Conservation (phyloP, 768 basidiomycete species). For the Trametes villosa region DNA sequence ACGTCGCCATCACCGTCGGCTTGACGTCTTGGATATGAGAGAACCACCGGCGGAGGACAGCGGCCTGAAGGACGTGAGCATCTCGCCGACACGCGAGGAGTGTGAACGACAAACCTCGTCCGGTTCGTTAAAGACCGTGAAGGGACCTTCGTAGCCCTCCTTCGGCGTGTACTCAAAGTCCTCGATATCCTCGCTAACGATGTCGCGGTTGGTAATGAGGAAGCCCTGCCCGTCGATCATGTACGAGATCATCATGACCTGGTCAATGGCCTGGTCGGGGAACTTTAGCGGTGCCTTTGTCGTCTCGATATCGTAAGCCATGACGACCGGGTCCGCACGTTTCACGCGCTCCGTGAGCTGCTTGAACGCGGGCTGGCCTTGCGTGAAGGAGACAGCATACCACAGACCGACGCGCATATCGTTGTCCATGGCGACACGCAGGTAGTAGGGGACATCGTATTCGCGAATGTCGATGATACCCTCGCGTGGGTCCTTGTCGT, state of each 20-base stretch:
- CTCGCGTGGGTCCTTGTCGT: constrained; percentile 85
- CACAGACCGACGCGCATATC: constrained; percentile 97
- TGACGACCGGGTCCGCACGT: constrained; percentile 97
- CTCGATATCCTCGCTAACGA: constrained; percentile 96
- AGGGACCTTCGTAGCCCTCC: constrained; percentile 96
- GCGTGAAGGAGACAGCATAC: constrained; percentile 87
- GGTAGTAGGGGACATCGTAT: constrained; percentile 96
- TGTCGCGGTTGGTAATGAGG: constrained; percentile 96
- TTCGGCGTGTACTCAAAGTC: constrained; percentile 99
- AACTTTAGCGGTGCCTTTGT: constrained; percentile 99
- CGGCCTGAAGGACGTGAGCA: constrained; percentile 52
- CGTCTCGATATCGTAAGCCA: constrained; percentile 99
- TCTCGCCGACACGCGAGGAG: neutral
- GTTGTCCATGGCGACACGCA: constrained; percentile 99
- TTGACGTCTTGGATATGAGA: constrained; percentile 91
- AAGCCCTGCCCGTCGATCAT: constrained; percentile 99
- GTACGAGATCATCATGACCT: constrained; percentile 99
- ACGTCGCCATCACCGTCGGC: constrained; percentile 97
- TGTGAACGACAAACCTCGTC: constrained; percentile 67
- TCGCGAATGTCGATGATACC: constrained; percentile 94
- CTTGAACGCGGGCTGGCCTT: constrained; percentile 75
- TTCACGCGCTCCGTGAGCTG: constrained; percentile 86
- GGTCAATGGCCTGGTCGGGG: constrained; percentile 93
- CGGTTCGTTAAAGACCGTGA: constrained; percentile 91
- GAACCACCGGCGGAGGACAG: constrained; percentile 86